Conservation (phyloP, 1,139 yeast species). For the Spathaspora sp. region DNA sequence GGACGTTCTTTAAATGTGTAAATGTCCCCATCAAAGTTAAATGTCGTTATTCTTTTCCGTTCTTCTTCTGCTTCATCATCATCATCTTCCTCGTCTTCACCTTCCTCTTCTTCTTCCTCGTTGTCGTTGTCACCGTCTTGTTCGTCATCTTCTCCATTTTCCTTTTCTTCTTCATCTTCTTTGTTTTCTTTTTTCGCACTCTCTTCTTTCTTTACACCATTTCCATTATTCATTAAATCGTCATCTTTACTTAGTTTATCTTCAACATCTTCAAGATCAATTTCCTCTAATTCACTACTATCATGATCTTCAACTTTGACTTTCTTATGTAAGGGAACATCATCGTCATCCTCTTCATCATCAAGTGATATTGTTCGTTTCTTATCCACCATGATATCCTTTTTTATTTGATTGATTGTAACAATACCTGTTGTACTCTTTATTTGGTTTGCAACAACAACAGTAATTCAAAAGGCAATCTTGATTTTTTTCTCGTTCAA, state of each 20-base stretch:
- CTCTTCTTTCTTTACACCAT: constrained; percentile 9
- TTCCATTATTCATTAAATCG: constrained; percentile 22
- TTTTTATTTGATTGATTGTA: background rate
- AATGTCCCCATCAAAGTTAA: constrained; percentile 67
- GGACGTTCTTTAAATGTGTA: constrained; percentile 91
- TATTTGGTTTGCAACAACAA: background rate
- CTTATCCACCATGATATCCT: constrained; percentile 27
- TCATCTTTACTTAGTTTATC: constrained; percentile 16
- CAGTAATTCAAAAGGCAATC: background rate
- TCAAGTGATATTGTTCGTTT: constrained; percentile 26
- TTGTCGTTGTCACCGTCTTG: constrained; percentile 18
- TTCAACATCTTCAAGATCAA: background rate
- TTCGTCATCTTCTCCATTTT: constrained; percentile 13
- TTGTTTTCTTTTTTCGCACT: constrained; percentile 10
- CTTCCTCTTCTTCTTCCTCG: constrained; percentile 25
- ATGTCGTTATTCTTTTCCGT: constrained; percentile 48
- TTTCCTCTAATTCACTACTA: constrained; percentile 11
- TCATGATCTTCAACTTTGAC: constrained; percentile 7
- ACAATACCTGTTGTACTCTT: background rate
- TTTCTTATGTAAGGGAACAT: constrained; percentile 5
- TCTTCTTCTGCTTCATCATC: constrained; percentile 55
- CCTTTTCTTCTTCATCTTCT: constrained; percentile 8
- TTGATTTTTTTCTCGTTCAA: background rate
- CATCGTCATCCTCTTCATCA: constrained; percentile 13
- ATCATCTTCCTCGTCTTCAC: constrained; percentile 37